Evolutionary conservation across 2,329 filamentous ascomycete genomes (phyloP).

Genomic region (Fusarium drepaniforme): DNA sequence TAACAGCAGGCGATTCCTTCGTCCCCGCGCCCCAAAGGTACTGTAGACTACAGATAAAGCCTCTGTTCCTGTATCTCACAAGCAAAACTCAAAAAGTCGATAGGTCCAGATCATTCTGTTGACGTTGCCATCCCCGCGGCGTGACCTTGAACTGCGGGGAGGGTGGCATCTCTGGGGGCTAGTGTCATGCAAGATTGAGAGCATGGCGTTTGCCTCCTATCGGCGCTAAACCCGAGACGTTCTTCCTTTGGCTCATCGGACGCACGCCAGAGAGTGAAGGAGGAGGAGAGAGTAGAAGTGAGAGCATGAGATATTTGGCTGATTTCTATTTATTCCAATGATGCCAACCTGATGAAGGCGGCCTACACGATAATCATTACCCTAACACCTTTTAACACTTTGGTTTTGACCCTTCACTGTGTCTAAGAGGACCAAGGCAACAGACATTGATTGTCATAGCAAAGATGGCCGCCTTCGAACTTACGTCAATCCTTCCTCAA

Average conservation of each 20-base stretch:
- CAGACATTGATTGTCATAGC: background rate
- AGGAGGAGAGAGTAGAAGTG: background rate
- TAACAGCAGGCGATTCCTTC: background rate
- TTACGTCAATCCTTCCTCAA: background rate
- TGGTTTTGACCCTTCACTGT: background rate
- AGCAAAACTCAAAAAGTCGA: background rate
- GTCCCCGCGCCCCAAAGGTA: background rate
- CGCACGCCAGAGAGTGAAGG: background rate
- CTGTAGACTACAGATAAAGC: background rate
- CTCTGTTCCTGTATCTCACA: background rate
- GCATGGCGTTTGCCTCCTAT: background rate
- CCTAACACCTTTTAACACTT: background rate
- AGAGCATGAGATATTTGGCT: background rate
- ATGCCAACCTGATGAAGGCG: too few relatives aligned
- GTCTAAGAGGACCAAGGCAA: background rate
- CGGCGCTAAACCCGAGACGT: background rate
- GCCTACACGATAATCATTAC: background rate
- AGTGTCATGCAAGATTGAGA: constrained; percentile 13
- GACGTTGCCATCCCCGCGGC: background rate
- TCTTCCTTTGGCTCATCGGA: background rate
- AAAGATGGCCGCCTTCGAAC: background rate
- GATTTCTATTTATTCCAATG: background rate
- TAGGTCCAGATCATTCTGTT: background rate
- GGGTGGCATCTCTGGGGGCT: background rate
- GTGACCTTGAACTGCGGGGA: background rate